phyloP scores from a whole-genome alignment of 148 eudicot species.

The Vaccinium darrowii region DNA sequence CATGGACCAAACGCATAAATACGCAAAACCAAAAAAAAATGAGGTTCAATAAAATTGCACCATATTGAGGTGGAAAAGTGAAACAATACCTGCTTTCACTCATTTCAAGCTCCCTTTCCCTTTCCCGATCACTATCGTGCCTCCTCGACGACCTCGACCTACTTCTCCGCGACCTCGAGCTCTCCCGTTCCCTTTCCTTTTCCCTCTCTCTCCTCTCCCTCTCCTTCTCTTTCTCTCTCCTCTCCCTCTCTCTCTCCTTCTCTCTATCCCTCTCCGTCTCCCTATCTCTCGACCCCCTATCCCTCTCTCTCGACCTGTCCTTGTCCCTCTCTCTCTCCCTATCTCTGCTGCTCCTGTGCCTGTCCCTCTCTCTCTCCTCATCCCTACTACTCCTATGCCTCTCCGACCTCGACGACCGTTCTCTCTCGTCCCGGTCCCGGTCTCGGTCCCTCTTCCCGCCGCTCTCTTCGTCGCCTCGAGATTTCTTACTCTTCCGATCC shows the following conservation, averaged over 20 bases:
- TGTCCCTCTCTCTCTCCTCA: slow-evolving; percentile 17
- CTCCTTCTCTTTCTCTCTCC: slow-evolving; percentile 17
- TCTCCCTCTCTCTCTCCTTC: slow-evolving; percentile 11
- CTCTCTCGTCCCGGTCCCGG: slow-evolving; percentile 30
- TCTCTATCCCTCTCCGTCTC: slow-evolving; percentile 22
- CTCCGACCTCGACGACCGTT: slow-evolving; percentile 13
- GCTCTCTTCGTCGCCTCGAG: slow-evolving; percentile 42
- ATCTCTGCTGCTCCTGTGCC: slow-evolving; percentile 14
- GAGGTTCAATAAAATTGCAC: neutral
- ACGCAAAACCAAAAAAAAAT: neutral
- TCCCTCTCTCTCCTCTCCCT: slow-evolving; percentile 16
- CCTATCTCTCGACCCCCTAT: slow-evolving; percentile 25
- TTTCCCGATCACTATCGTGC: slow-evolving; percentile 45
- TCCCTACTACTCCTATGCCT: slow-evolving; percentile 42
- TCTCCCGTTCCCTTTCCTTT: slow-evolving; percentile 22
- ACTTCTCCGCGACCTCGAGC: slow-evolving; percentile 25
- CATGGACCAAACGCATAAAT: neutral
- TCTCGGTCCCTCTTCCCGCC: slow-evolving; percentile 30
- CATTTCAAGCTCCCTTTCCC: slow-evolving; percentile 44
- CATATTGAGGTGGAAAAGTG: neutral
- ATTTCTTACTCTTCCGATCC: slow-evolving; percentile 37
- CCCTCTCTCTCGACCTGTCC: slow-evolving; percentile 20
- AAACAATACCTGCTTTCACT: slow-evolving; percentile 73
- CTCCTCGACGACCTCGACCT: slow-evolving; percentile 36
- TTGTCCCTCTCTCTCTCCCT: slow-evolving; percentile 19